Percentiles rank a stretch among this genome's conserved stretches.
These are phyloP conservation scores for Haplosporangium gracile DNA, from an alignment of 192 early-diverging fungal genomes.

Conservation along the genomic window DNA sequence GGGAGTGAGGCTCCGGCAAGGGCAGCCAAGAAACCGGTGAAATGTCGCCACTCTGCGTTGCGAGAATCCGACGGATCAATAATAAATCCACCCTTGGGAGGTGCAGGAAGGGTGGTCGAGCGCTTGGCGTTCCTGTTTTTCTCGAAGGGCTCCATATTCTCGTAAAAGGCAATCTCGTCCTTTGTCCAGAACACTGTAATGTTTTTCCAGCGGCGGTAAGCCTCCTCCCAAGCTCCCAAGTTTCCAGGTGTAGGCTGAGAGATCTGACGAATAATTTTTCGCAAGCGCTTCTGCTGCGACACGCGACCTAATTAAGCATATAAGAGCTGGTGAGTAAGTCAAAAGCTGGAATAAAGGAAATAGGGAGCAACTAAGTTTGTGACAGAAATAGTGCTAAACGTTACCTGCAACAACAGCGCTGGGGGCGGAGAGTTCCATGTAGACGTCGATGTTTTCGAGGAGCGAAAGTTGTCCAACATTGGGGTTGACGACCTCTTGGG, in stretches of 20 bases:
- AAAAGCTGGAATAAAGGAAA: not conserved
- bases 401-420: slow-evolving; percentile 64
- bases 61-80: slow-evolving; percentile 36
- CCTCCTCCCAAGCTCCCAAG: slow-evolving; percentile 87
- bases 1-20: slow-evolving; percentile 77
- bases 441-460: slow-evolving; percentile 78
- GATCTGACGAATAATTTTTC: slow-evolving; percentile 77
- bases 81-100: slow-evolving; percentile 47
- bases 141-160: slow-evolving; percentile 44
- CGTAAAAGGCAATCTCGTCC: slow-evolving; percentile 57
- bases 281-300: slow-evolving; percentile 82
- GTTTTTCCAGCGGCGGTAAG: slow-evolving; percentile 80
- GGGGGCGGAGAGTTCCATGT: slow-evolving; percentile 72
- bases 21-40: slow-evolving; percentile 86
- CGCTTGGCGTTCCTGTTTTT: slow-evolving; percentile 57
- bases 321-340: not conserved
- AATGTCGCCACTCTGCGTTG: slow-evolving; percentile 81
- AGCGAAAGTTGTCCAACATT: slow-evolving; percentile 66
- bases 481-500: slow-evolving; percentile 68
- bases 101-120: slow-evolving; percentile 33
- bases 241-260: slow-evolving; percentile 77
- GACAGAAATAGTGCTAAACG: not conserved
- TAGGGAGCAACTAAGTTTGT: too few relatives aligned
- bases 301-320: slow-evolving; percentile 63
- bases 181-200: slow-evolving; percentile 65